Conservation (phyloP, 2,329 filamentous ascomycete genomes). For the Berkeleyomyces basicola region DNA sequence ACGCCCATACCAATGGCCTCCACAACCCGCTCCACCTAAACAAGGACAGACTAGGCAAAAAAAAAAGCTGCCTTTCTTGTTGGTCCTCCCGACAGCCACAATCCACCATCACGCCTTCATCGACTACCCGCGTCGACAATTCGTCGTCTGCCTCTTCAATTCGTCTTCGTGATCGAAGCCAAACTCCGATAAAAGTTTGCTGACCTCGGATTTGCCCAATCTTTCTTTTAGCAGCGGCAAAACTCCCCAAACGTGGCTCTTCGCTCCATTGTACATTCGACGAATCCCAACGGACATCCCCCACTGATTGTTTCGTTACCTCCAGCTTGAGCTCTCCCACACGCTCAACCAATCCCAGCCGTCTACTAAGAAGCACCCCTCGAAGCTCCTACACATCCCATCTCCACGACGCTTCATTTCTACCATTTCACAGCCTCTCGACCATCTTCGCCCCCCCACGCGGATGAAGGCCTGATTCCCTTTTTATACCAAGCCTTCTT, state of each 20-base stretch:
- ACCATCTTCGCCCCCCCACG: slow-evolving; percentile 8
- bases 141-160: neutral
- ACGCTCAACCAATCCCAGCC: slow-evolving; percentile 8
- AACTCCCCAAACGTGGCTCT: neutral
- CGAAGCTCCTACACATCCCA: slow-evolving; percentile 13
- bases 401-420: neutral
- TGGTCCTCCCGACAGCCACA: neutral
- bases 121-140: neutral
- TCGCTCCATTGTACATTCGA: neutral
- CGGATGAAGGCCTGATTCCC: neutral
- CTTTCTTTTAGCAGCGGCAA: slow-evolving; percentile 1
- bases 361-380: neutral
- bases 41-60: slow-evolving; percentile 1
- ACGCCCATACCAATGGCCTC: neutral
- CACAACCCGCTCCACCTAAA: neutral
- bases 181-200: neutral
- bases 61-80: slow-evolving; percentile 2
- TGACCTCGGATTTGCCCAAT: slow-evolving; percentile 1
- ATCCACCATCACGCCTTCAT: neutral
- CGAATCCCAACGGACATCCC: slow-evolving; percentile 12
- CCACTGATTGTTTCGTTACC: slow-evolving; percentile 12
- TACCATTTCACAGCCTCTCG: neutral
- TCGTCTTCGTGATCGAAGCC: neutral
- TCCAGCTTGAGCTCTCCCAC: slow-evolving; percentile 5
- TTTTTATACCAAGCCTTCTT: neutral